Evolutionary conservation across 2,329 filamentous ascomycete genomes (phyloP).

Genomic region (Dactylonectria estremocensis): DNA sequence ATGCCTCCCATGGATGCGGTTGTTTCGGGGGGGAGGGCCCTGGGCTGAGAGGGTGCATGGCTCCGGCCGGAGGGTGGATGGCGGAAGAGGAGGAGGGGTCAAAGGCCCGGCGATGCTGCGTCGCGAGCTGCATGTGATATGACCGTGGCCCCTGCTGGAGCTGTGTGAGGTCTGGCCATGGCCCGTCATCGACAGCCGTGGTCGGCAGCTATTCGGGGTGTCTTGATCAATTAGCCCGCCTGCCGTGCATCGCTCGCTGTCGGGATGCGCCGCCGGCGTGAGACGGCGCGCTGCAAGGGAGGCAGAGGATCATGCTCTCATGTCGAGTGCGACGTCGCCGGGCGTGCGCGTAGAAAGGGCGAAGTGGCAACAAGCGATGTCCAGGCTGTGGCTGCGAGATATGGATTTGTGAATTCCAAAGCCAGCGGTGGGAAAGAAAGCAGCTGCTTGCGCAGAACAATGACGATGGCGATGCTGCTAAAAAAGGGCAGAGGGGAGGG

Average conservation of each 20-base stretch:
- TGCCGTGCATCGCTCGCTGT: neutral
- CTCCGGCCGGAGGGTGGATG: constrained; percentile 2
- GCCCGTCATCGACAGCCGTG: neutral
- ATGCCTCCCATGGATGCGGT: constrained; percentile 28
- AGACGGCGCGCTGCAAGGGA: neutral
- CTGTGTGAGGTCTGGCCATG: constrained; percentile 24
- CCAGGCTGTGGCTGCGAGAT: neutral
- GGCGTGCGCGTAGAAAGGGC: neutral
- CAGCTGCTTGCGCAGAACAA: neutral
- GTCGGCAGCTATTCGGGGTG: neutral
- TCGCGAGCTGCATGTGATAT: constrained; percentile 29
- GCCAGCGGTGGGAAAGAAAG: neutral
- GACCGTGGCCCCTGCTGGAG: constrained; percentile 22
- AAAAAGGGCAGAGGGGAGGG: neutral
- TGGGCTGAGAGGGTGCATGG: neutral
- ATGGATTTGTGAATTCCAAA: constrained; percentile 13
- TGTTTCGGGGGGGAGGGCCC: constrained; percentile 1
- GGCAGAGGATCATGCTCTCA: neutral
- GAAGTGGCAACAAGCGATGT: neutral
- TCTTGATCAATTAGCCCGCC: neutral
- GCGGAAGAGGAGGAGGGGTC: neutral
- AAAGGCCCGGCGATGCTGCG: constrained; percentile 20
- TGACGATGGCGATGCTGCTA: neutral
- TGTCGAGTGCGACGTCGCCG: neutral
- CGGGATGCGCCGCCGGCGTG: constrained; percentile 1